Evolutionary conservation across 345 rosid genomes (phyloP).

Genomic region (Iberis pinnata): DNA sequence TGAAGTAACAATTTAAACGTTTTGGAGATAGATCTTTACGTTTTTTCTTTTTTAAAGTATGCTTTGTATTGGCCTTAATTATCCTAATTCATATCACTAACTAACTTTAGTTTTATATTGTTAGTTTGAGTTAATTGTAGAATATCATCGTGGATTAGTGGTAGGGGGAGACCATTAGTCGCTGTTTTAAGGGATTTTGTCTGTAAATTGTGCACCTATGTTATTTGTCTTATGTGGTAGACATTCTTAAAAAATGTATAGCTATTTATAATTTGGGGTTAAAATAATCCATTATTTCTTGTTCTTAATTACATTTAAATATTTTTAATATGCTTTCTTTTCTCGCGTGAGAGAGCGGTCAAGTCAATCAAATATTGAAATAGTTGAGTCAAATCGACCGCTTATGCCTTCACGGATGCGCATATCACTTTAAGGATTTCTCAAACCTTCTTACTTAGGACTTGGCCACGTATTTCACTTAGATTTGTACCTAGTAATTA

Average conservation of each 20-base stretch:
- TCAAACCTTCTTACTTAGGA: conserved; percentile 6
- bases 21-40: neutral
- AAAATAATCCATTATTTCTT: conserved; percentile 5
- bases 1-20: neutral
- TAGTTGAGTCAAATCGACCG: conserved; percentile 8
- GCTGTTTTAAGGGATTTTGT: conserved; percentile 1
- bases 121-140: neutral
- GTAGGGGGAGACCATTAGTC: neutral
- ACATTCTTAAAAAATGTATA: neutral
- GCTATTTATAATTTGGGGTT: neutral
- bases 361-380: conserved; percentile 18
- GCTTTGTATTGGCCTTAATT: neutral
- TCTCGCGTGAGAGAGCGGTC: conserved; percentile 22
- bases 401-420: conserved; percentile 4
- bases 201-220: neutral
- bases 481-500: no score
- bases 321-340: conserved; percentile 4
- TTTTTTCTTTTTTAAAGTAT: neutral
- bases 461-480: conserved; percentile 3
- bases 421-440: conserved; percentile 17
- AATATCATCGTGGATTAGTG: neutral
- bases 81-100: no score
- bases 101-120: no score
- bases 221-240: no score
- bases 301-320: neutral